Evolutionary conservation across 163 green algal species (phyloP).

Genomic region (Prototheca cutis): DNA sequence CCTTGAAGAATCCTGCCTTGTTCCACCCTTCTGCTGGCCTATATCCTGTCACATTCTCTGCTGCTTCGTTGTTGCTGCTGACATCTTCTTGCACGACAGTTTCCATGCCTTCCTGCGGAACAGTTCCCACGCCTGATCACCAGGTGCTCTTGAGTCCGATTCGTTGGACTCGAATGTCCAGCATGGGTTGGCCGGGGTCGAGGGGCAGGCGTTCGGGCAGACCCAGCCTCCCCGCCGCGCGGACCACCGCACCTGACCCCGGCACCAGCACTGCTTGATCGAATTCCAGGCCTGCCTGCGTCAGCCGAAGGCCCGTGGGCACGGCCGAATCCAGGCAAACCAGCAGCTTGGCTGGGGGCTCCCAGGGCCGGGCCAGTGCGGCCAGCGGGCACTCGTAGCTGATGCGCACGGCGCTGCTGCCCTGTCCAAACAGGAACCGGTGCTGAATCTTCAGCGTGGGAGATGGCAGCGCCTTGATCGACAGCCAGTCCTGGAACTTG

Average conservation of each 20-base stretch:
- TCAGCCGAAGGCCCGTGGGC: conserved; percentile 16
- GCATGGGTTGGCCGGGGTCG: conserved; percentile 8
- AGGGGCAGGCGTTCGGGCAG: conserved; percentile 11
- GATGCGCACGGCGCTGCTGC: conserved; percentile 5
- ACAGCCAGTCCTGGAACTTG: conserved; percentile 23
- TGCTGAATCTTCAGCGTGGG: conserved; percentile 20
- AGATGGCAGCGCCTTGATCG: conserved; percentile 16
- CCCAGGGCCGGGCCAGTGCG: conserved; percentile 5
- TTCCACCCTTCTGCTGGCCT: too few species aligned
- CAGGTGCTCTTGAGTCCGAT: conserved; percentile 26
- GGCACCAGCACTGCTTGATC: neutral
- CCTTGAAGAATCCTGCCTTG: too few species aligned
- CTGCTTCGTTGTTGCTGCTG: neutral
- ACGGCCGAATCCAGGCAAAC: conserved; percentile 17
- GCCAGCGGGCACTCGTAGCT: conserved; percentile 26
- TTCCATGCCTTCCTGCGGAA: too few species aligned
- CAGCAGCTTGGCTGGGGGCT: conserved; percentile 19
- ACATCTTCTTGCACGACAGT: too few species aligned
- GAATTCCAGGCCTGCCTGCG: conserved; percentile 16
- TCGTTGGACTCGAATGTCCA: conserved; percentile 7
- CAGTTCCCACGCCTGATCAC: conserved; percentile 18
- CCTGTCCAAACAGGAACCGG: conserved; percentile 2
- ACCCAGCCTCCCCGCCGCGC: neutral
- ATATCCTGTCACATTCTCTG: neutral
- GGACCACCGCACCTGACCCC: neutral